Conservation (phyloP, 2,329 filamentous ascomycete species). For the Hypoxylon sp. region DNA sequence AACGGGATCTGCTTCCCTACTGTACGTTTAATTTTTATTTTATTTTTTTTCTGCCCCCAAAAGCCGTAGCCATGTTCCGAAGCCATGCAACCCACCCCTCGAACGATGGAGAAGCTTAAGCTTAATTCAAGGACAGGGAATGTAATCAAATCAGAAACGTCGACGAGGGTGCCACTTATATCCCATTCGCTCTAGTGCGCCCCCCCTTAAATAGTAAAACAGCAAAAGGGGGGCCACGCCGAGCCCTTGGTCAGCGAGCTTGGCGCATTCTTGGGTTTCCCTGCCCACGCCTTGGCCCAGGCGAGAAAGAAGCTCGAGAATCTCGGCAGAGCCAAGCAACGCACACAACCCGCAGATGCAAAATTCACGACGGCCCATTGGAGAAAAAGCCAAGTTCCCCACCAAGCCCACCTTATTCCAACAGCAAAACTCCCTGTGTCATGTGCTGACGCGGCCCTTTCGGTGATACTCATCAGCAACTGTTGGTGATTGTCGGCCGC, state of each 20-base stretch:
- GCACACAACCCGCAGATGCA: constrained; percentile 28
- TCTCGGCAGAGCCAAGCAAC: constrained; percentile 44
- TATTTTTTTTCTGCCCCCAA: constrained; percentile 32
- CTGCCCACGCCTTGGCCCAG: constrained; percentile 25
- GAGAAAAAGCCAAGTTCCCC: constrained; percentile 30
- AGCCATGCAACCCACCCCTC: constrained; percentile 41
- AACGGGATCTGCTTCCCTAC: constrained; percentile 15
- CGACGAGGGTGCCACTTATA: constrained; percentile 31
- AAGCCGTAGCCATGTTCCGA: constrained; percentile 37
- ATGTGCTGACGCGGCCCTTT: constrained; percentile 48
- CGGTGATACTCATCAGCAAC: constrained; percentile 41
- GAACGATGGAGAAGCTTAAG: constrained; percentile 49
- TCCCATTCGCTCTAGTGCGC: constrained; percentile 36
- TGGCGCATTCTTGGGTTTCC: constrained; percentile 34
- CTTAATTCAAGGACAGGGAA: constrained; percentile 49
- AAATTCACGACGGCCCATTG: constrained; percentile 34
- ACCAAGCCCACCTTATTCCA: constrained; percentile 47
- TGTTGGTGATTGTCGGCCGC: constrained; percentile 35
- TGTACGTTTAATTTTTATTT: constrained; percentile 17
- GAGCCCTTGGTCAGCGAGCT: constrained; percentile 43
- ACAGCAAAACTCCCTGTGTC: constrained; percentile 40
- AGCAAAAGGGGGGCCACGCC: constrained; percentile 24
- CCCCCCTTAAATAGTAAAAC: constrained; percentile 33
- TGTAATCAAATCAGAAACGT: constrained; percentile 46
- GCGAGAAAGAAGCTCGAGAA: constrained; percentile 36